Evolutionary conservation across 2,329 filamentous ascomycete species (phyloP).

Genomic region (Colletotrichum liriopes): DNA sequence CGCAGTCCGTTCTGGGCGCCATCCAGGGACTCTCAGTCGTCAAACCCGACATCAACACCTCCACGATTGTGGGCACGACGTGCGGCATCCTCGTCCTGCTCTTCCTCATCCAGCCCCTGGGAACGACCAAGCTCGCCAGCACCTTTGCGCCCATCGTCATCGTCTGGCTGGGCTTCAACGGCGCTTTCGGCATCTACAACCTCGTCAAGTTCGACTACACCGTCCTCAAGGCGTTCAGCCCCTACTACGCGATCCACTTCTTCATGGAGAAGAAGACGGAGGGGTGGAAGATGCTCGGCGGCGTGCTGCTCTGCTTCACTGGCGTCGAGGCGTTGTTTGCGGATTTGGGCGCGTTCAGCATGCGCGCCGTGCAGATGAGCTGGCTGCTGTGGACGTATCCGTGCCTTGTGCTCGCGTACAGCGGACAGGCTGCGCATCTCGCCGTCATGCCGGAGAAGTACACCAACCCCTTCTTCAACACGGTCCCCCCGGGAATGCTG

Average conservation of each 20-base stretch:
- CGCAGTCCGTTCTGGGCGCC: constrained; percentile 79
- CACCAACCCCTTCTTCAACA: constrained; percentile 82
- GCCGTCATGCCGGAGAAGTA: constrained; percentile 69
- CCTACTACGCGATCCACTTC: constrained; percentile 73
- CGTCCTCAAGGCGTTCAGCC: constrained; percentile 71
- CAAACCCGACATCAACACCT: constrained; percentile 67
- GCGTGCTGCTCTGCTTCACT: constrained; percentile 82
- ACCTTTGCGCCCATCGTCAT: constrained; percentile 78
- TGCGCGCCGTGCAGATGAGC: constrained; percentile 78
- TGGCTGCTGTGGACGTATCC: constrained; percentile 81
- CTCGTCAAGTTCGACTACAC: constrained; percentile 66
- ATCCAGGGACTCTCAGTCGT: constrained; percentile 76
- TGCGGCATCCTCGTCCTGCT: constrained; percentile 76
- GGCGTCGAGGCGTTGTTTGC: constrained; percentile 86
- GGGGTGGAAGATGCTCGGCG: constrained; percentile 78
- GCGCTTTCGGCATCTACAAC: constrained; percentile 76
- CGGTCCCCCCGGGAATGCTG: constrained; percentile 76
- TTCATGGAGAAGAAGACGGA: constrained; percentile 71
- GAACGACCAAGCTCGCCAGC: constrained; percentile 72
- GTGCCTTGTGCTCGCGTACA: constrained; percentile 76
- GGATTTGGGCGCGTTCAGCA: constrained; percentile 82
- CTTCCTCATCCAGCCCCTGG: constrained; percentile 77
- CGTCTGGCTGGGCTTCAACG: constrained; percentile 77
- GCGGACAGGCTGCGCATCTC: constrained; percentile 83
- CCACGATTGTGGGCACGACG: constrained; percentile 74